Base-by-base conservation (phyloP, 202 grass and related monocot genomes). In the Brachypodium distachyon region DNA sequence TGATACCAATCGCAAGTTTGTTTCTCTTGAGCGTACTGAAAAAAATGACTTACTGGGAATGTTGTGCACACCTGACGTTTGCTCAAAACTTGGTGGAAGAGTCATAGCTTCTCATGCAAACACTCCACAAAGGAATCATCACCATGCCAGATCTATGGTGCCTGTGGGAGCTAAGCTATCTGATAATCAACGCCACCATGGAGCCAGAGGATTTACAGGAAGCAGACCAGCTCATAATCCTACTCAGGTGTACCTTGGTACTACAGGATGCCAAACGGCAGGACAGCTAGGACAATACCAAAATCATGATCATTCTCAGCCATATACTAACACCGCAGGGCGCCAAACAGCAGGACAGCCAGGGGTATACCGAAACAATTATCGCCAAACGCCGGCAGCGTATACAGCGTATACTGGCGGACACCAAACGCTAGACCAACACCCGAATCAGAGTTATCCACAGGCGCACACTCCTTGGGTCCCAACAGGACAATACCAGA, bases 11-110 rank as follows among this genome's bases (percentile, higher is more conserved):
- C n/a, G 37, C 19, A 85, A 79, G 66, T 49, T 97, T 61, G 70
- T 38, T 29, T 87, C 88, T 6, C 40, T 69, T 16, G 66, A 83
- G 46, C 61, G 47, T 67, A 22, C 55, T 5, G 43, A 87, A 33
- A 81, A 81, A 7, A 73, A 84, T 11, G 55, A 78, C 43, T 59
- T 97, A 67, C 73, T 93, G 55, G 60, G n/a, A 21, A 31, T 86
- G 65, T 76, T 97, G 72, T 93, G 86, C 70, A 88, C 90, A 29
- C 86, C 79, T 78, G 39, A 29, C 39, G 82, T 91, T 70, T 19
- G 77, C 61, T 85, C 71, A 61, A 76, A 78, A 72, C 93, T 90
- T 27, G 73, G 79, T 26, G 70, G 55, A 54, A 83, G 18, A 75
- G 81, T 41, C 37, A 64, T 34, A 31, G 37, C 70, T 70, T 28